Base-by-base conservation (phyloP, 2,329 filamentous ascomycete species). In the Epichloe glyceriae region DNA sequence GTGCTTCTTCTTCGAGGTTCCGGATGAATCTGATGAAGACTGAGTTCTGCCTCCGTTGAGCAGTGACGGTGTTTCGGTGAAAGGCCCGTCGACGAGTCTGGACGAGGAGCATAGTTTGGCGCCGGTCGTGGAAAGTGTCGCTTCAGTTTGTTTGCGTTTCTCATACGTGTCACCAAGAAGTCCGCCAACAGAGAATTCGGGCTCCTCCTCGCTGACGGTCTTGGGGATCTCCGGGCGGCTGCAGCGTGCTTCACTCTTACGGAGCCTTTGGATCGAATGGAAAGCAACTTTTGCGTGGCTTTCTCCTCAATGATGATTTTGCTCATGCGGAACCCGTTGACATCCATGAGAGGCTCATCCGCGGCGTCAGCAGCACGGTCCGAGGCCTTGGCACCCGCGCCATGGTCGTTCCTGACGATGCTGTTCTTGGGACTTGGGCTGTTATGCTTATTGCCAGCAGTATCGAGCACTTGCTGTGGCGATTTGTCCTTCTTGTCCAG, bases 61-160 rank as follows among this genome's bases (percentile, higher is more conserved):
- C 2, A 83, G 69, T 8, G 74, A 80, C 2, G 78, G 73, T 0
- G 78, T 80, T 7, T 75, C 70, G 4, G 70, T 78, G 58, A 83
- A 83, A 10, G 76, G 61, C 34, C 61, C 56, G 11, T 65, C 63
- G 6, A 55, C 52, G 42, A 55, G 54, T 53, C 55, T 66, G 62
- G 3, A 20, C 15, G 46, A 40, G 22, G 46, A 12, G n/a, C n/a
- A 40, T 42, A 20, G n/a, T 10, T 46, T 64, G 64, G 54, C 72
- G 44, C 38, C 64, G 62, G 56, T 72, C 35, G 53, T 52, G 33
- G 56, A 54, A 12, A 54, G 52, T 26, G 57, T 60, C 19, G 56
- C 58, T 50, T 67, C 61, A 1, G 60, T 63, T 51, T 67, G 64
- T 55, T 69, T 74, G 46, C 73, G 72, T 58, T 72, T 71, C 40